Conservation (phyloP, 768 basidiomycete species). For the Phaeotremella skinneri region DNA sequence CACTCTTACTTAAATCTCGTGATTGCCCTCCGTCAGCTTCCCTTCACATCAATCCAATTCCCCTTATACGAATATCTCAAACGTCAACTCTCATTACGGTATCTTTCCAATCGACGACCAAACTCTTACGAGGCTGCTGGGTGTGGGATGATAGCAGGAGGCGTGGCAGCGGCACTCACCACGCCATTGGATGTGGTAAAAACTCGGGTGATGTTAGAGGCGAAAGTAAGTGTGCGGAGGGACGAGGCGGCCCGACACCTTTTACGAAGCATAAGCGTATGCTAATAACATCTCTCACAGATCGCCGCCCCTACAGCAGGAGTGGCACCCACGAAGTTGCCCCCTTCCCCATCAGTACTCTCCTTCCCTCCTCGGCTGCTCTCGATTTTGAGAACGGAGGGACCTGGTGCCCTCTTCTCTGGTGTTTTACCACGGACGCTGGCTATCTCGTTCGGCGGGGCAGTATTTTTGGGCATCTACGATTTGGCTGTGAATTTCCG, state of each 20-base stretch:
- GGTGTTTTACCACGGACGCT: constrained; percentile 87
- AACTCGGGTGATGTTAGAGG: constrained; percentile 93
- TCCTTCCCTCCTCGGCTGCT: constrained; percentile 61
- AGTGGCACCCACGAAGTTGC: constrained; percentile 9
- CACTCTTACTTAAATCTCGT: not conserved
- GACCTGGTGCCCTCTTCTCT: constrained; percentile 70
- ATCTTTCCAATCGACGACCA: constrained; percentile 59
- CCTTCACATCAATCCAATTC: constrained; percentile 94
- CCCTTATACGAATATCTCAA: constrained; percentile 91
- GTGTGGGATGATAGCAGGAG: constrained; percentile 89
- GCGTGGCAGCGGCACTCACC: constrained; percentile 79
- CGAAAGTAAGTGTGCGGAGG: constrained; percentile 71
- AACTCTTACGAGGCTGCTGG: constrained; percentile 59
- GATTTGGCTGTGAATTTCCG: constrained; percentile 55
- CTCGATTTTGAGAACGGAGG: constrained; percentile 71
- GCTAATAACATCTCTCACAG: constrained; percentile 4
- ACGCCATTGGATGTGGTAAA: constrained; percentile 96
- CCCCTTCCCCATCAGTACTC: constrained; percentile 52
- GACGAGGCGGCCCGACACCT: too few species aligned
- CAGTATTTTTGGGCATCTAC: constrained; percentile 95
- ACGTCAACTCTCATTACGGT: constrained; percentile 58
- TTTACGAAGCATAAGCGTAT: too few species aligned
- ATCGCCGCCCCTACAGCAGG: not conserved
- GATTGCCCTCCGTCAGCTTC: constrained; percentile 62
- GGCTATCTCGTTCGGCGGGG: constrained; percentile 95